Base-by-base conservation (phyloP, 495 filamentous ascomycete genomes). In the Recurvomyces mirabilis region DNA sequence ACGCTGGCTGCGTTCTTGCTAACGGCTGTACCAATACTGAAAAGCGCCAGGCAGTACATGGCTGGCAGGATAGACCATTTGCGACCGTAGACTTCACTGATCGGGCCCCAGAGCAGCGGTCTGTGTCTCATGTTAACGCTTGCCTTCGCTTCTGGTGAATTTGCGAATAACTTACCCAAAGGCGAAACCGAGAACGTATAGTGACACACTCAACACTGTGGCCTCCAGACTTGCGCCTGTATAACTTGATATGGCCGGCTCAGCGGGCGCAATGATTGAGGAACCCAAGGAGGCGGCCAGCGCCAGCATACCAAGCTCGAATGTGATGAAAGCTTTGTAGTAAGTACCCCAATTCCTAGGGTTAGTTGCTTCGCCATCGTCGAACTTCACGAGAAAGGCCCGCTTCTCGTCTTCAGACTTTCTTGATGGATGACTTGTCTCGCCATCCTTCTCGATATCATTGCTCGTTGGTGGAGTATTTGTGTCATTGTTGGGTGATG, bases 301-400 rank as follows among this genome's bases (percentile, higher is more conserved):
- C 14, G 72, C 68, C 12, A 73, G 58, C 64, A 73, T 65, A 4
- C 65, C 62, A 45, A 75, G 45, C 33, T 69, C 68, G 26, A 70
- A 64, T 3, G 70, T 71, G 19, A 73, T 57, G 62, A 64, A 72
- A 41, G 53, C 60, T 52, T 70, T 74, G 46, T 70, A 70, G 6
- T 7, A 14, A 10, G 45, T 51, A 1, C 41, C 45, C 65, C 66
- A 74, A 47, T 73, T 73, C 22, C 63, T 58, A 3, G 72, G 72
- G 41, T 74, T 75, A 3, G 24, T 37, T 1, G 5, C 17, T 13
- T 55, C 53, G 41, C 32, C 28, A 3, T 26, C 38, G 5, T 52
- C 48, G 38, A 38, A 55, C 4, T 41, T 30, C 1, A 52, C 53
- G 1, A 52, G 43, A 26, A 52, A 55, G 21, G 48, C 49, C 15